Conservation (phyloP, 2,329 filamentous ascomycete genomes). For the Diaporthe australafricana region DNA sequence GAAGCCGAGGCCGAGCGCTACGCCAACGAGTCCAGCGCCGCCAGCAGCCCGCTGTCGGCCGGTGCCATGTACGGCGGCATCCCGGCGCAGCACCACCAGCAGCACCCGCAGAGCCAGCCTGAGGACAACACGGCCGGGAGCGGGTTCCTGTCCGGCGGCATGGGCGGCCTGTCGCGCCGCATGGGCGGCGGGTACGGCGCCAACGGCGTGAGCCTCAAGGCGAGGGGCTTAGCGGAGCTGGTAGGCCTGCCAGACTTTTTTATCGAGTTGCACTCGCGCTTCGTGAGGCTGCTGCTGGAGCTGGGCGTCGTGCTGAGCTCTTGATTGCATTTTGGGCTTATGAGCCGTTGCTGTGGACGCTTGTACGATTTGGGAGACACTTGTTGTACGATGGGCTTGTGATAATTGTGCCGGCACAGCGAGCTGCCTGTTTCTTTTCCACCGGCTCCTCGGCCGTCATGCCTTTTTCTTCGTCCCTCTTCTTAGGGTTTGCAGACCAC, state of each 20-base stretch:
- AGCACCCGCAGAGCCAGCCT: constrained; percentile 43
- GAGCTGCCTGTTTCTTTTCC: too few species aligned
- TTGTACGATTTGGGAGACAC: not conserved
- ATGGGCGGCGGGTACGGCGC: constrained; percentile 66
- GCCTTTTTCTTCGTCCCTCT: not conserved
- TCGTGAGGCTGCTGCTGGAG: constrained; percentile 72
- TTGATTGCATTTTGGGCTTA: constrained; percentile 42
- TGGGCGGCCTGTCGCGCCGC: constrained; percentile 65
- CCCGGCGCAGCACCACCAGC: constrained; percentile 44
- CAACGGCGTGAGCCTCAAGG: constrained; percentile 63
- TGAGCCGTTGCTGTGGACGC: too few species aligned
- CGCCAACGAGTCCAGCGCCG: constrained; percentile 52
- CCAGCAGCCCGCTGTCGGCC: constrained; percentile 49
- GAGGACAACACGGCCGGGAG: constrained; percentile 56
- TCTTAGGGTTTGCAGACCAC: not conserved
- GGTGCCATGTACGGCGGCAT: constrained; percentile 54
- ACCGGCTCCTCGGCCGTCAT: not conserved
- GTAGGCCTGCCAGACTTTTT: constrained; percentile 77
- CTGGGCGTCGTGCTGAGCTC: constrained; percentile 65
- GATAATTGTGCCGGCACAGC: not conserved
- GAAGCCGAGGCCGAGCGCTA: constrained; percentile 71
- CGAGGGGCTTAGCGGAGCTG: constrained; percentile 73
- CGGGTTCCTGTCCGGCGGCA: constrained; percentile 68
- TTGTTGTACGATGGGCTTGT: constrained; percentile 8
- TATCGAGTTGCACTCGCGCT: constrained; percentile 72